Base-by-base conservation (phyloP, 331 rosid species). In the Quercus phellos region DNA sequence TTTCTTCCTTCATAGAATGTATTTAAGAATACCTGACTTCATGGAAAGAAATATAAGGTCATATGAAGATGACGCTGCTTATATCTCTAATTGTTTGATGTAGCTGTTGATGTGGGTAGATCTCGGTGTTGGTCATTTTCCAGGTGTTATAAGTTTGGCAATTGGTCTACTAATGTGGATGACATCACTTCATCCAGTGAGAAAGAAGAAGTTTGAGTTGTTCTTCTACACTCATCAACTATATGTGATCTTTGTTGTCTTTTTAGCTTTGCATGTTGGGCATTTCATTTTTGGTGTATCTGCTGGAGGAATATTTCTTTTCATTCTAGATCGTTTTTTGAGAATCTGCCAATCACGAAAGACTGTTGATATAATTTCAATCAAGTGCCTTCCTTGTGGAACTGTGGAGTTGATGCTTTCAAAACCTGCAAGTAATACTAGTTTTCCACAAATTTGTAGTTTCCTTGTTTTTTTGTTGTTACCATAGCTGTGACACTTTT, bases 221-320 rank as follows among this genome's bases (percentile, higher is more conserved):
- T 94, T 94, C 86, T 94, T 94, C 91, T 94, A 94, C 88, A 94
- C 95, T 14, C 98, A 94, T 81, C 98, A 94, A 70, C 86, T 94
- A 67, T 94, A 94, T 70, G 72, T 92, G 9, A 82, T 94, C 77
- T 94, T 92, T 21, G 80, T 90, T 34, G 73, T 94, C 81, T 90
- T 90, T 81, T 53, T 94, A 73, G 97, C 97, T 12, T 75, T 94
- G 81, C 98, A 94, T 75, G 94, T 92, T 77, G 98, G 98, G 29
- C 97, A 94, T 86, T 87, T 84, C 80, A 30, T 92, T 77, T 92
- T 94, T 79, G 73, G 90, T 19, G 83, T 94, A 72, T 82, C 89
- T 75, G 97, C 97, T 51, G 97, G 97, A 29, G 93, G 90, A 58
- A 90, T 94, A 79, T 94, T 88, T 69, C 80, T 92, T 59, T 94